Evolutionary conservation across 768 basidiomycete species (phyloP).

Genomic region (Pleurotus salmoneostramineus): DNA sequence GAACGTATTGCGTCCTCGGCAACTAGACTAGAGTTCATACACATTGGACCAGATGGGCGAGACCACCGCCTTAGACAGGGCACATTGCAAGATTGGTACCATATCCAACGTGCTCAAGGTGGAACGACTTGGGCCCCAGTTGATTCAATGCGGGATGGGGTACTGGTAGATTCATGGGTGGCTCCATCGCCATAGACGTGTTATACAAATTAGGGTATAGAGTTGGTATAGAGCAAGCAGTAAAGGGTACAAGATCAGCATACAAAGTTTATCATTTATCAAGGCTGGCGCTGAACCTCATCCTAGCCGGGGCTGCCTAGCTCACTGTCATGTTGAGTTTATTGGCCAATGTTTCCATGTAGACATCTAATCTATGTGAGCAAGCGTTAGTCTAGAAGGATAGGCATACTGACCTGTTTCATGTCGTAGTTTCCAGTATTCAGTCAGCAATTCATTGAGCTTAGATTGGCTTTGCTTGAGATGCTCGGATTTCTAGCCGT

Average conservation of each 20-base stretch:
- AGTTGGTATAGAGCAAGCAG: neutral
- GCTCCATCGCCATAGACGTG: neutral
- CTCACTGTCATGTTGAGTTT: slow-evolving; percentile 61
- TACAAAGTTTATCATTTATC: slow-evolving; percentile 8
- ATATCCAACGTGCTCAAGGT: neutral
- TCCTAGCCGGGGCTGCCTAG: neutral
- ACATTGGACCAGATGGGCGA: slow-evolving; percentile 5
- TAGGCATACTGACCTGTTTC: slow-evolving; percentile 53
- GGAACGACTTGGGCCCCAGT: neutral
- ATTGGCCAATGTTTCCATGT: slow-evolving; percentile 84
- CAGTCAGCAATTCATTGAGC: slow-evolving; percentile 74
- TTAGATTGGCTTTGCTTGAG: slow-evolving; percentile 71
- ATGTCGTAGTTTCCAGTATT: slow-evolving; percentile 80
- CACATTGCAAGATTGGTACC: neutral
- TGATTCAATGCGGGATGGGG: neutral
- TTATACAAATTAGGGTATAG: no score
- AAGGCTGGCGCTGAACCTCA: slow-evolving; percentile 13
- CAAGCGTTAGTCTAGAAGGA: slow-evolving; percentile 4
- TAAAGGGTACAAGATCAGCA: neutral
- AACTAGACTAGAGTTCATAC: neutral
- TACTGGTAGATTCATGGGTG: neutral
- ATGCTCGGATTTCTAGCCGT: slow-evolving; percentile 56
- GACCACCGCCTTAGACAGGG: neutral
- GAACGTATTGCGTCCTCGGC: neutral
- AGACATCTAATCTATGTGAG: slow-evolving; percentile 50